Base-by-base conservation (phyloP, 1,284 basidiomycete species). In the Somion occarium region DNA sequence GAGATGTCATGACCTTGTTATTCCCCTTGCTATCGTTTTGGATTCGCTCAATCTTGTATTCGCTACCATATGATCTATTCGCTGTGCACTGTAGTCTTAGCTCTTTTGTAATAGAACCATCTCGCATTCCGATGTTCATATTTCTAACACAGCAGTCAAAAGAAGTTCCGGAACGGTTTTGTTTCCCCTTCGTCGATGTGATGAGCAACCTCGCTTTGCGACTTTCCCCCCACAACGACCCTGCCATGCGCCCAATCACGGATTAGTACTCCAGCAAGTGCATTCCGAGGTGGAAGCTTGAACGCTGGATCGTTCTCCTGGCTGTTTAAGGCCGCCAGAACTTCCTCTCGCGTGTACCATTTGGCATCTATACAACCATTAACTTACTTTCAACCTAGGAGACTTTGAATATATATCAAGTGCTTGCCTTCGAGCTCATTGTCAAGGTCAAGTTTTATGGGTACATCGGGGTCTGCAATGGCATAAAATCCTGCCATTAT, bases 401-500 rank as follows among this genome's bases (percentile, higher is more conserved):
- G n/a, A n/a, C n/a, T n/a, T n/a, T n/a, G n/a, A n/a, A n/a, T n/a
- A n/a, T n/a, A n/a, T n/a, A n/a, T n/a, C n/a, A n/a, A n/a, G n/a
- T 18, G 68, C 79, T 48, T 57, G 88, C 91, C 90, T 64, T 90
- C 86, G n/a, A 99, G 80, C 72, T 99, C 96, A 61, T 97, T 96
- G 65, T 98, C 96, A 13, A 99, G 78, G 68, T 98, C 95, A 11
- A 81, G 75, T 11, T 93, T 81, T 58, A 98, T 87, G 2, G 80
- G 78, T 58, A 90, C 75, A 9, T 78, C 74, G 1, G 85, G 75
- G 65, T 91, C 88, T 2, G 83, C 87, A 43, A 80, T 76, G 3
- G 90, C 90, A 62, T 85, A 94, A 64, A 91, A 94, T 2, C 93
- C 94, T 19, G 93, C 79, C 93, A 97, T 96, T 26, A 96, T 72